Base-by-base conservation (phyloP, 163 green algal genomes). In the Scenedesmus sp. region DNA sequence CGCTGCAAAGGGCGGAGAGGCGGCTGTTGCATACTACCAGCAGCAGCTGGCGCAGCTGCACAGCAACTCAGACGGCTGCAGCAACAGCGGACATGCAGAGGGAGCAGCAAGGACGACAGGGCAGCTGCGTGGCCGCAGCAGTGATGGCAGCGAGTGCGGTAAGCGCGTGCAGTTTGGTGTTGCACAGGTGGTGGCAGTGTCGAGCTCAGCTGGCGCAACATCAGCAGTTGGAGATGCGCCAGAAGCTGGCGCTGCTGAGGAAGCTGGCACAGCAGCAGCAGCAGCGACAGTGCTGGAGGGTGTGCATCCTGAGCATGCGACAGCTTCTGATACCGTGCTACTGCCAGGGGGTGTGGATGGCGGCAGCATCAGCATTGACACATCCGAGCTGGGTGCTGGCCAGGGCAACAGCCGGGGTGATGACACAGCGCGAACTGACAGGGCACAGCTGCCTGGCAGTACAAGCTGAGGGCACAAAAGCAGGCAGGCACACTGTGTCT, bases 161-260 rank as follows among this genome's bases (percentile, higher is more conserved):
- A 79, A 46, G 35, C 82, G 40, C 37, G 82, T 87, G 82, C 82
- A 79, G 51, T 87, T 79, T 79, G 82, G 51, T 49, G 73, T 37
- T 46, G 73, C 73, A 53, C 40, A 46, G 40, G 73, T 46, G 1
- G 33, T 53, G 37, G 73, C 73, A 83, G 73, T n/a, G 18, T n/a
- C 73, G 37, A 49, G 37, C 6, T 1, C 73, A 49, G 73, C 37
- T 53, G 73, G 73, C 10, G 73, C 73, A 81, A 7, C n/a, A 26
- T 22, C 13, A 46, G 37, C 73, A 49, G 73, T 20, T 83, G 73
- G 73, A 30, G 13, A 33, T 16, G 73, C 37, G 26, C 5, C 73
- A 35, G 37, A 13, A 44, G 73, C 73, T n/a, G 35, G 16, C 22
- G 42, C 42, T 26, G 79, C 42, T 30, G 12, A 24, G 12, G 79